These are phyloP conservation scores for Aspergillaceae sp. DNA, from an alignment of 2,329 filamentous ascomycete genomes.

Conservation along the genomic window DNA sequence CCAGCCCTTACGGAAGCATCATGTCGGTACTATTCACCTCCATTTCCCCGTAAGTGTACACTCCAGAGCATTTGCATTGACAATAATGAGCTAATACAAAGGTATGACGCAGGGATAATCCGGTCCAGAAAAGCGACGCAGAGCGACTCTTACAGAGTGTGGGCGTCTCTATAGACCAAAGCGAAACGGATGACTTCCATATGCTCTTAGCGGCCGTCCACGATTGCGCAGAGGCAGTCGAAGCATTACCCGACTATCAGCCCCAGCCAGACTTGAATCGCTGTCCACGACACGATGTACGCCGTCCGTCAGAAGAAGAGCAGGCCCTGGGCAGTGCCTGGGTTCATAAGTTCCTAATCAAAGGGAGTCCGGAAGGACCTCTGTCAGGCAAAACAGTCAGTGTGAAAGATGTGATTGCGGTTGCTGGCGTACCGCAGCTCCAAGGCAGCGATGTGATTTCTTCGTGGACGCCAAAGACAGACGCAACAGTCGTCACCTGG, in stretches of 20 bases:
- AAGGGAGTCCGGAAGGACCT: conserved; percentile 19
- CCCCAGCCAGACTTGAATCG: conserved; percentile 32
- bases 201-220: conserved; percentile 45
- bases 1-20: background rate
- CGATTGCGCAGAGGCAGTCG: conserved; percentile 42
- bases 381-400: conserved; percentile 42
- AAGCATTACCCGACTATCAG: conserved; percentile 41
- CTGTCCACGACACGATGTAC: conserved; percentile 41
- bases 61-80: background rate
- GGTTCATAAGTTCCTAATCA: conserved; percentile 44
- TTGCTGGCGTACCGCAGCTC: conserved; percentile 47
- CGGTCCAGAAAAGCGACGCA: conserved; percentile 35
- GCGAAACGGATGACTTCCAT: conserved; percentile 39
- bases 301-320: conserved; percentile 31
- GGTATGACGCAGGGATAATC: conserved; percentile 23
- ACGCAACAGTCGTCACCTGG: conserved; percentile 47
- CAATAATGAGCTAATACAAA: background rate
- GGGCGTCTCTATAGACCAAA: conserved; percentile 28
- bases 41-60: conserved; percentile 16
- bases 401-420: conserved; percentile 49
- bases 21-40: conserved; percentile 24
- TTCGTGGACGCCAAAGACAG: conserved; percentile 44
- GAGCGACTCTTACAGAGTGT: conserved; percentile 29
- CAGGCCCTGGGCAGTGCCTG: conserved; percentile 44
- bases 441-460: conserved; percentile 44